Base-by-base conservation (phyloP, 495 filamentous ascomycete genomes). In the Trichoderma asperelloides region DNA sequence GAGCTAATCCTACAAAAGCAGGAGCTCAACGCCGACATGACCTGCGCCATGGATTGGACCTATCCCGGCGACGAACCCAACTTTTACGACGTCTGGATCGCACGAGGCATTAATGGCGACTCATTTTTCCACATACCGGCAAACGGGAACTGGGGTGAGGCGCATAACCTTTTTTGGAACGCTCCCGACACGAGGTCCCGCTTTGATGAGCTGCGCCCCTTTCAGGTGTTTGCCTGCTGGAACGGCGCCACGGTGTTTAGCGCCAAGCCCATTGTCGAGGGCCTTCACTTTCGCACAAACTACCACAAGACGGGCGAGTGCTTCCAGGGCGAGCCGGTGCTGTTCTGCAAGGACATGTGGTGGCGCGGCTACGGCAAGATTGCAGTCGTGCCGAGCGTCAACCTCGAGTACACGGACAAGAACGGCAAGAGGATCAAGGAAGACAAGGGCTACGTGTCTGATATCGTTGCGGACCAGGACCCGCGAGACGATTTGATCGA, bases 151-250 rank as follows among this genome's bases (percentile, higher is more conserved):
- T 84, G 78, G 78, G 43, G 74, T 33, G 71, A 65, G 41, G 74
- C 77, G 1, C 74, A 75, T 69, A 76, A 84, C 62, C 70, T 85
- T 43, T 82, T 85, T 64, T 82, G 77, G 74, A 77, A 79, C 65
- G 73, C 82, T 60, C 68, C 71, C 1, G 60, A 37, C 3, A 60
- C 76, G 13, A 69, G 69, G 21, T 64, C 55, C 16, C 71, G 77
- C 27, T 76, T 76, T 40, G 27, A 65, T 2, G 63, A 57, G 9
- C 66, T 69, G 13, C 70, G 70, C 39, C 80, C 83, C 0, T 81
- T 85, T 66, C 83, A 86, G 73, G 83, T 85, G 0, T 84, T 83
- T 62, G 76, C 80, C 0, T 85, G 82, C 72, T 84, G 82, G 82
- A 83, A 84, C 60, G 82, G 81, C 18, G 80, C 78, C n/a, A 73